These are phyloP conservation scores for Cercospora zeina DNA, from an alignment of 2,329 filamentous ascomycete genomes.

Conservation along the genomic window DNA sequence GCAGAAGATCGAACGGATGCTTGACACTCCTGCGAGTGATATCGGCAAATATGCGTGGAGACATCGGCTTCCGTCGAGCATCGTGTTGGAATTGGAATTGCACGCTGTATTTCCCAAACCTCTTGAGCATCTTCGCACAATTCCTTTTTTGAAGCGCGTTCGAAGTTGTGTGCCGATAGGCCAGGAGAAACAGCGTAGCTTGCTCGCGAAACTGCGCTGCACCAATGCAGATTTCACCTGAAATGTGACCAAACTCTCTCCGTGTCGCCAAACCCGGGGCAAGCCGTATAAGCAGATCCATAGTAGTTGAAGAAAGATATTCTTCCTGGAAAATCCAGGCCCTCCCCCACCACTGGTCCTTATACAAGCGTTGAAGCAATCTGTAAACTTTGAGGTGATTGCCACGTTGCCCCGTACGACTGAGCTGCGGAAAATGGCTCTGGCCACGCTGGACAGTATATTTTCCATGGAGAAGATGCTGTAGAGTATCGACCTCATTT, in stretches of 20 bases:
- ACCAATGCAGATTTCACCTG: slow-evolving; percentile 5
- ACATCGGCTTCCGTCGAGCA: background rate
- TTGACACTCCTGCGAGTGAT: background rate
- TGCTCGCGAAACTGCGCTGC: background rate
- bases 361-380: background rate
- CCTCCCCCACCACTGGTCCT: slow-evolving; percentile 5
- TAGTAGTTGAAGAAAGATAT: slow-evolving; percentile 1
- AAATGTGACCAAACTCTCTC: background rate
- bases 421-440: background rate
- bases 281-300: slow-evolving; percentile 8
- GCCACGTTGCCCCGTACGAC: background rate
- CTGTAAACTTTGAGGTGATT: slow-evolving; percentile 4
- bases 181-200: slow-evolving; percentile 11
- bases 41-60: background rate
- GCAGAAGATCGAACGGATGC: background rate
- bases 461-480: background rate
- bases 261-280: background rate
- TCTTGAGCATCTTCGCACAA: background rate
- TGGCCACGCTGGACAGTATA: slow-evolving; percentile 1
- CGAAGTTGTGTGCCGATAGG: background rate
- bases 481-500: slow-evolving; percentile 8
- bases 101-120: slow-evolving; percentile 5
- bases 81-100: background rate
- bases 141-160: background rate
- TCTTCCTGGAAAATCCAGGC: slow-evolving; percentile 11